These are phyloP conservation scores for Neopestalotiopsis clavispora DNA, from an alignment of 2,329 filamentous ascomycete species.

Conservation along the genomic window DNA sequence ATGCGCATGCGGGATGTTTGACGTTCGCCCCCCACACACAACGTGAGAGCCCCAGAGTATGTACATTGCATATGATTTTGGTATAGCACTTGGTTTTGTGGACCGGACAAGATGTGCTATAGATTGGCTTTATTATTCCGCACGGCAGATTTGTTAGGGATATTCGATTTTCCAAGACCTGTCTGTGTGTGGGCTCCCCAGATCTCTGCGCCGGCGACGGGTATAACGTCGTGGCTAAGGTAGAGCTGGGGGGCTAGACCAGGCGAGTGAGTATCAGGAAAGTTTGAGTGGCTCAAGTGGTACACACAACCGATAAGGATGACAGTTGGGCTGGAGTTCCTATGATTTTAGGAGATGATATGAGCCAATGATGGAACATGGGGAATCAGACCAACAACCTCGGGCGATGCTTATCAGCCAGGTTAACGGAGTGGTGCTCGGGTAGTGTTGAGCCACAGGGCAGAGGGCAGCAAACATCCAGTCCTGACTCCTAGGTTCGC, in stretches of 20 bases:
- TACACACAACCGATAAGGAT: neutral
- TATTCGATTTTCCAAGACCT: neutral
- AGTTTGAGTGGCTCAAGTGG: constrained; percentile 8
- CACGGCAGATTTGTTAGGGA: neutral
- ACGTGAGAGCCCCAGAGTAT: constrained; percentile 20
- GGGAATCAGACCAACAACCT: neutral
- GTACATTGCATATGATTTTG: neutral
- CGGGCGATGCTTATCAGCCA: neutral
- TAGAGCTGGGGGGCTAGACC: neutral
- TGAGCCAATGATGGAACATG: constrained; percentile 23
- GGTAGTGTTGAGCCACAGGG: neutral
- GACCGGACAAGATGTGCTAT: neutral
- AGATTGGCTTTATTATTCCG: neutral
- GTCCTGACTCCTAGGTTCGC: too few species aligned
- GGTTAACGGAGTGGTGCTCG: neutral
- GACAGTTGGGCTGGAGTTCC: constrained; percentile 10
- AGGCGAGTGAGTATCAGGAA: neutral
- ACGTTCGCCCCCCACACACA: constrained; percentile 21
- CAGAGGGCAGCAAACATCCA: neutral
- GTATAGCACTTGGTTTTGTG: neutral
- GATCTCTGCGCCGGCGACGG: neutral
- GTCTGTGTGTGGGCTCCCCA: neutral
- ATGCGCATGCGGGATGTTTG: constrained; percentile 19
- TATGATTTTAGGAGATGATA: constrained; percentile 21
- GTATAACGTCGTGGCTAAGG: neutral